Percentiles rank a stretch among this genome's conserved stretches.
Evolutionary conservation across 2,329 filamentous ascomycete genomes (phyloP).

Genomic region (Aspergillus sp.): DNA sequence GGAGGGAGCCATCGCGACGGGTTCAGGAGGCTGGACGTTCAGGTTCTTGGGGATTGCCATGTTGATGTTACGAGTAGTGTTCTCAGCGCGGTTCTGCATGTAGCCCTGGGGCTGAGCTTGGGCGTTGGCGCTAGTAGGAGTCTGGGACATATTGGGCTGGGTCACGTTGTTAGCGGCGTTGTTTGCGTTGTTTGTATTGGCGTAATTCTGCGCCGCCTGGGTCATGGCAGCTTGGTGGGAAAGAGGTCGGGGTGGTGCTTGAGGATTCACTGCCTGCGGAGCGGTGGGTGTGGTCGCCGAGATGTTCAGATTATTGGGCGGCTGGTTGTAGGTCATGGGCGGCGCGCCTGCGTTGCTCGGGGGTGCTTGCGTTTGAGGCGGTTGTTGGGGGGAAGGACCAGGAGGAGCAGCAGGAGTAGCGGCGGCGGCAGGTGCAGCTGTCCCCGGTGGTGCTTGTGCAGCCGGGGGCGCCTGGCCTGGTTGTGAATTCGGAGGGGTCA

Average conservation of each 20-base stretch:
- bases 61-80: slow-evolving; percentile 47
- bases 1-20: slow-evolving; percentile 61
- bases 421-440: slow-evolving; percentile 18
- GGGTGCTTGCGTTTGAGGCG: slow-evolving; percentile 21
- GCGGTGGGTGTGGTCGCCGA: slow-evolving; percentile 18
- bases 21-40: slow-evolving; percentile 61
- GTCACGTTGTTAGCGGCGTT: slow-evolving; percentile 12
- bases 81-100: slow-evolving; percentile 34
- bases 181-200: slow-evolving; percentile 22
- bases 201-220: slow-evolving; percentile 37
- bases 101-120: slow-evolving; percentile 24
- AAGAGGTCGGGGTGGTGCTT: slow-evolving; percentile 34
- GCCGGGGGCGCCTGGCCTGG: slow-evolving; percentile 21
- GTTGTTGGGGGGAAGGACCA: slow-evolving; percentile 14
- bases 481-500: slow-evolving; percentile 30
- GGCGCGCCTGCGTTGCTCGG: slow-evolving; percentile 17
- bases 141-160: slow-evolving; percentile 21
- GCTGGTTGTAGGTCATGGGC: slow-evolving; percentile 24
- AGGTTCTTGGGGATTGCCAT: slow-evolving; percentile 79
- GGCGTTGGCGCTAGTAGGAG: slow-evolving; percentile 29
- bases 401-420: slow-evolving; percentile 14
- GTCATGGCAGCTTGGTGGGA: slow-evolving; percentile 41
- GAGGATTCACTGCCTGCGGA: slow-evolving; percentile 20
- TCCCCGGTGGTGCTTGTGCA: slow-evolving; percentile 20
- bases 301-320: slow-evolving; percentile 21